Percentiles rank a stretch among this genome's conserved stretches.
These are phyloP conservation scores for Lachnellula cervina DNA, from an alignment of 2,329 filamentous ascomycete genomes.

Conservation along the genomic window DNA sequence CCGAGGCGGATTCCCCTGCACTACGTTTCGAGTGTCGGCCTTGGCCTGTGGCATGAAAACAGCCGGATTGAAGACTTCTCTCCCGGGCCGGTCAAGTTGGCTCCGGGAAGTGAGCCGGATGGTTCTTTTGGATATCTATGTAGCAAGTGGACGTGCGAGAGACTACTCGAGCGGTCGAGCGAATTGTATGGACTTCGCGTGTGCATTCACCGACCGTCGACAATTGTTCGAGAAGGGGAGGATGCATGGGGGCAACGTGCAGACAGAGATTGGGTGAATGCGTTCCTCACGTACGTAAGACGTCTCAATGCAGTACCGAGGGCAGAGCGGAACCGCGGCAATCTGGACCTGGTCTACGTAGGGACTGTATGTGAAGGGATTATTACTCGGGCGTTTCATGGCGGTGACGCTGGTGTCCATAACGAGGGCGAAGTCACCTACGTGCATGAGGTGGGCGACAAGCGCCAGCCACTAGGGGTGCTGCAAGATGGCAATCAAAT, in stretches of 20 bases:
- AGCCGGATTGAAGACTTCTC: not conserved
- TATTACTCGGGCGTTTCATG: not conserved
- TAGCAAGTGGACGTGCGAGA: slow-evolving; percentile 34
- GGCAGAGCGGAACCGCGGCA: not conserved
- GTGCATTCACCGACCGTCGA: slow-evolving; percentile 29
- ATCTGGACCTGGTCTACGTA: not conserved
- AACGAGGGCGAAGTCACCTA: not conserved
- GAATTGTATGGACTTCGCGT: slow-evolving; percentile 18
- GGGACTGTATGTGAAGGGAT: not conserved
- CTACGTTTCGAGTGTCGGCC: slow-evolving; percentile 32
- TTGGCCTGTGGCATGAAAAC: not conserved
- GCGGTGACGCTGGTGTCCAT: not conserved
- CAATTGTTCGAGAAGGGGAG: slow-evolving; percentile 2
- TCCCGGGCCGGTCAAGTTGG: not conserved
- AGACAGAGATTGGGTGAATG: not conserved
- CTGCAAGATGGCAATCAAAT: not conserved
- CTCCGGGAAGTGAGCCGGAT: slow-evolving; percentile 13
- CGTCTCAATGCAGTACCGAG: not conserved
- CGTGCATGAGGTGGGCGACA: not conserved
- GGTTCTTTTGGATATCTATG: slow-evolving; percentile 33
- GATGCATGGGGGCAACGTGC: not conserved
- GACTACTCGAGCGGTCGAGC: slow-evolving; percentile 27
- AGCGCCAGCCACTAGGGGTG: not conserved
- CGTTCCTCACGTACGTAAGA: not conserved
- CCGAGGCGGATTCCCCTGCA: slow-evolving; percentile 32